Evolutionary conservation across 306 rosid genomes (phyloP).

Genomic region (Amphicarpaea edgeworthii): DNA sequence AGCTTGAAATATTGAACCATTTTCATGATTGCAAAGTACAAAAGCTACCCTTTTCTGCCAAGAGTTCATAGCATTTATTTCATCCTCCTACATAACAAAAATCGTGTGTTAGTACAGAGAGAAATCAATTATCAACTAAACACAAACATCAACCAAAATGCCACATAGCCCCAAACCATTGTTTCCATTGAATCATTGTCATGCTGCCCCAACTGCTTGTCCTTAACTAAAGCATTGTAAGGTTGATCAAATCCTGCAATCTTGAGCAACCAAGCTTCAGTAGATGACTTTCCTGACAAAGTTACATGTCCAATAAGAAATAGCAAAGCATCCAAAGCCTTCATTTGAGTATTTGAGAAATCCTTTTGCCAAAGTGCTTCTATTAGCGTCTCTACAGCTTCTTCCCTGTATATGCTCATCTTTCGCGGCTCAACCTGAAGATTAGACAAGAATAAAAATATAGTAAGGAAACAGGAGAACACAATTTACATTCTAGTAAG

Average conservation of each 20-base stretch:
- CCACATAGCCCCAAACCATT: constrained; percentile 56
- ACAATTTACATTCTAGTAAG: constrained; percentile 11
- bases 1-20: constrained; percentile 83
- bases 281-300: constrained; percentile 72
- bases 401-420: constrained; percentile 98
- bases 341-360: constrained; percentile 66
- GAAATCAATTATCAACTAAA: constrained; percentile 32
- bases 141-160: constrained; percentile 41
- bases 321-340: constrained; percentile 73
- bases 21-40: constrained; percentile 87
- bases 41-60: constrained; percentile 88
- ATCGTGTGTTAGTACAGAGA: constrained; percentile 36
- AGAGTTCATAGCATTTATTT: constrained; percentile 68
- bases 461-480: background rate
- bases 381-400: constrained; percentile 77
- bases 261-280: constrained; percentile 88
- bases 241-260: constrained; percentile 88
- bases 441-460: constrained; percentile 34
- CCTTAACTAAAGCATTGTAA: constrained; percentile 73
- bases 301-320: constrained; percentile 79
- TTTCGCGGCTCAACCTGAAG: constrained; percentile 84
- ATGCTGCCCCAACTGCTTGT: constrained; percentile 56
- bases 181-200: constrained; percentile 65
- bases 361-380: constrained; percentile 82
- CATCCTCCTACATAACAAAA: constrained; percentile 69